Conservation (phyloP, 2,329 filamentous ascomycete genomes). For the Trichoderma breve region DNA sequence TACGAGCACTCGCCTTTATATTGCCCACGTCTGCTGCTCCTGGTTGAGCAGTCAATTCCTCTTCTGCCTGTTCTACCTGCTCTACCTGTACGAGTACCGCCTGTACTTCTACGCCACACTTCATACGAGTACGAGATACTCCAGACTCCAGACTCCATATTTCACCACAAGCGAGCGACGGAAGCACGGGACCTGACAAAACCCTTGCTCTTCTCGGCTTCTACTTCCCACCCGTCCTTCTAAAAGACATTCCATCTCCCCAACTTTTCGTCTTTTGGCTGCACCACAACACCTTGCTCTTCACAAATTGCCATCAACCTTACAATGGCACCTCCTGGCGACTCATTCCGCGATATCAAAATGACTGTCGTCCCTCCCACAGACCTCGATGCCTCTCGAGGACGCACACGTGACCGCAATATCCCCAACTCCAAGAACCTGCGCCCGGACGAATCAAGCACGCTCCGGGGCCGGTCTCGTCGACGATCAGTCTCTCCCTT, state of each 20-base stretch:
- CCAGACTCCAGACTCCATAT: background rate
- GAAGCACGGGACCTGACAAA: slow-evolving; percentile 3
- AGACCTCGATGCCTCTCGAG: slow-evolving; percentile 35
- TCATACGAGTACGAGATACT: background rate
- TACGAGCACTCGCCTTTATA: background rate
- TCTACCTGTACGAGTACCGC: background rate
- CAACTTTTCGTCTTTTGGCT: background rate
- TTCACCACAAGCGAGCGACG: slow-evolving; percentile 4
- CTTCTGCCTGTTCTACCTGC: background rate
- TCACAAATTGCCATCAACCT: background rate
- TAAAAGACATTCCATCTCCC: slow-evolving; percentile 4
- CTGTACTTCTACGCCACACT: background rate
- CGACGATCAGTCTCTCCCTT: slow-evolving; percentile 40
- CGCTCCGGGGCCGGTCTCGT: slow-evolving; percentile 42
- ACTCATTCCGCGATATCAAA: slow-evolving; percentile 28
- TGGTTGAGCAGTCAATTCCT: background rate
- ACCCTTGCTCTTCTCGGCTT: slow-evolving; percentile 2
- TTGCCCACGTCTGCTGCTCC: slow-evolving; percentile 3
- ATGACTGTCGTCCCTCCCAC: slow-evolving; percentile 24
- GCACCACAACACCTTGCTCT: background rate
- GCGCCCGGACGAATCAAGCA: slow-evolving; percentile 43
- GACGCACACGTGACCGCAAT: slow-evolving; percentile 42
- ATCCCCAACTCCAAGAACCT: slow-evolving; percentile 34
- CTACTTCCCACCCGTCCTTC: background rate
- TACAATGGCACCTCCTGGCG: slow-evolving; percentile 15